Percentiles rank a stretch among this genome's conserved stretches.
phyloP scores from a whole-genome alignment of 768 basidiomycete species.

The Dioszegia crocea region DNA sequence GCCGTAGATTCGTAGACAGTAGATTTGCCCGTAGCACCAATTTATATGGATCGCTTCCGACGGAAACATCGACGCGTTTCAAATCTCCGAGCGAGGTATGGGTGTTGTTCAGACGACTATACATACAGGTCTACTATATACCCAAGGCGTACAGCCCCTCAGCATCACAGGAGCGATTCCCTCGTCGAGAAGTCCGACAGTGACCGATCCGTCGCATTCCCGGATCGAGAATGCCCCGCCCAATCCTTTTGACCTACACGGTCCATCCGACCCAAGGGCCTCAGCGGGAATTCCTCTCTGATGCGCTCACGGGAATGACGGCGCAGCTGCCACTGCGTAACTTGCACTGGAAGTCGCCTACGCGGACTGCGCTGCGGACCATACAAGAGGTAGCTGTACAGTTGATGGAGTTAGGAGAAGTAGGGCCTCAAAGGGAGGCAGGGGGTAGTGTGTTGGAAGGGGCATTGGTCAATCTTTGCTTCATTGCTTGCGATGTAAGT shows the following conservation, averaged over 20 bases:
- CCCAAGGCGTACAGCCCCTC: no score
- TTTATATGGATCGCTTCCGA: not conserved
- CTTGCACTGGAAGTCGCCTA: conserved; percentile 83
- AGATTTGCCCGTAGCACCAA: no score
- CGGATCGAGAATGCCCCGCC: conserved; percentile 7
- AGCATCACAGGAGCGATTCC: no score
- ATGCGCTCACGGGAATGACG: conserved; percentile 32
- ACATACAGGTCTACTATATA: no score
- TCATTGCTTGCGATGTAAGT: conserved; percentile 82
- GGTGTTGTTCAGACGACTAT: no score
- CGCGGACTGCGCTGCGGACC: conserved; percentile 69
- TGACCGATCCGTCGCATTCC: no score
- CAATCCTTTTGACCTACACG: conserved; percentile 32
- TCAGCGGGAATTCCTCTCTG: conserved; percentile 14
- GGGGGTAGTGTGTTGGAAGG: conserved; percentile 75
- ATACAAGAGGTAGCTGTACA: conserved; percentile 83
- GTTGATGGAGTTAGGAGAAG: conserved; percentile 55
- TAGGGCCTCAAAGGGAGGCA: conserved; percentile 57
- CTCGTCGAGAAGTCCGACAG: no score
- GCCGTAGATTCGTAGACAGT: not conserved
- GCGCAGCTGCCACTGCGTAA: conserved; percentile 67
- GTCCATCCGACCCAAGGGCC: conserved; percentile 28
- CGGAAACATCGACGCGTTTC: not conserved
- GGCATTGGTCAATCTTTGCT: conserved; percentile 78
- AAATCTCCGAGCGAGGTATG: not conserved